Conservation (phyloP, 345 rosid species). For the Ceriops zippeliana region DNA sequence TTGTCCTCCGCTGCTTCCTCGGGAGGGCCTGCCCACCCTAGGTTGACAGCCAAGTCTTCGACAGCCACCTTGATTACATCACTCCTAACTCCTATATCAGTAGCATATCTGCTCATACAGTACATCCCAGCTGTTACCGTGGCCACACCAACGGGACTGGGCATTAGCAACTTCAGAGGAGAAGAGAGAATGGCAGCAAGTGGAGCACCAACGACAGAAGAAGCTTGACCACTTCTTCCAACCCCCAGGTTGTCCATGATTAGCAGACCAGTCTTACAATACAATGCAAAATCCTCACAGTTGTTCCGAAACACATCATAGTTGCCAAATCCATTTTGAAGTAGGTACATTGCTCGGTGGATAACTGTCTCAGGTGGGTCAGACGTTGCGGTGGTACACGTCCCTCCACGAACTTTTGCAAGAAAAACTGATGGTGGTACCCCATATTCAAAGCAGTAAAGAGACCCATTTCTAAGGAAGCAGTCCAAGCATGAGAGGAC, state of each 20-base stretch:
- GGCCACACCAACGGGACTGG: conserved; percentile 87
- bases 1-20: conserved; percentile 37
- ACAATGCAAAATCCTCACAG: conserved; percentile 91
- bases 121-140: conserved; percentile 95
- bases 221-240: conserved; percentile 94
- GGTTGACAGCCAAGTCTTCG: conserved; percentile 68
- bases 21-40: conserved; percentile 43
- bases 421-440: conserved; percentile 67
- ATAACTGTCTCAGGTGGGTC: conserved; percentile 61
- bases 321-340: conserved; percentile 94
- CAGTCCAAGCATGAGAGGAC: conserved; percentile 89
- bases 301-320: conserved; percentile 80
- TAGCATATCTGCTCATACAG: conserved; percentile 89
- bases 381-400: conserved; percentile 77
- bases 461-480: conserved; percentile 70
- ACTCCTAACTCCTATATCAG: conserved; percentile 79
- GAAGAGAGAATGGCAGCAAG: conserved; percentile 86
- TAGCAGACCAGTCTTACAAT: conserved; percentile 88
- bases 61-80: conserved; percentile 90
- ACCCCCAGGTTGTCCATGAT: conserved; percentile 67
- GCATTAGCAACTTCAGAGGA: conserved; percentile 76
- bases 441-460: conserved; percentile 74
- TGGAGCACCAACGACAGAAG: conserved; percentile 80
- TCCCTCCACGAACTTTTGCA: conserved; percentile 79
- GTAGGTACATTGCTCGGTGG: conserved; percentile 91